Percentiles rank a stretch among this genome's conserved stretches.
phyloP scores from a whole-genome alignment of 176 grass and related monocot species.

The Oryza officinalis region DNA sequence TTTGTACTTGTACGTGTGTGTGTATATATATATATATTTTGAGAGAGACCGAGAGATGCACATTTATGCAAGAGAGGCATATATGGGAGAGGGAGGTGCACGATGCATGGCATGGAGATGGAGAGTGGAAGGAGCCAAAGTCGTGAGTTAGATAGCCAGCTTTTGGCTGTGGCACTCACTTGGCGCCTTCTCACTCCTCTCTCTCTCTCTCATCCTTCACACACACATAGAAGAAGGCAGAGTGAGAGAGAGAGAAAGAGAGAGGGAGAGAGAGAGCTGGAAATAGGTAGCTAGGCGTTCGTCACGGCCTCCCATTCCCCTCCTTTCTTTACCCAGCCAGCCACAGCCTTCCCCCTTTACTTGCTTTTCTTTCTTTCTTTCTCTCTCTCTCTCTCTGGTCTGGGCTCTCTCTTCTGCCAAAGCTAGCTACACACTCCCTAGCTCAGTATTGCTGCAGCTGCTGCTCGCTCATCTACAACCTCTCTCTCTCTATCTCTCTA shows the following conservation, averaged over 20 bases:
- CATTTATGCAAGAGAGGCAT: neutral
- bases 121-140: conserved; percentile 37
- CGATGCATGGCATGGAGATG: neutral
- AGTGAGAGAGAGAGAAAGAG: conserved; percentile 23
- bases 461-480: neutral
- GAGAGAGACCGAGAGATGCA: neutral
- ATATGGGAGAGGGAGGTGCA: neutral
- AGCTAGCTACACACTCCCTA: neutral
- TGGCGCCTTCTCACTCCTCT: conserved; percentile 32
- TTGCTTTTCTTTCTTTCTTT: conserved; percentile 25
- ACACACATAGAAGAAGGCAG: neutral
- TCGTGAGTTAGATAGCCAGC: conserved; percentile 50
- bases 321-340: conserved; percentile 28
- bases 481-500: too few relatives aligned
- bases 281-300: conserved; percentile 40
- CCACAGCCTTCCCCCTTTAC: conserved; percentile 4
- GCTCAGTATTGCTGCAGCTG: neutral
- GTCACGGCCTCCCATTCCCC: conserved; percentile 45
- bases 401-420: neutral
- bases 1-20: neutral
- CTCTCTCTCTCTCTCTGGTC: neutral
- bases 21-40: neutral
- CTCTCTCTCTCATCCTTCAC: neutral
- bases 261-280: conserved; percentile 35
- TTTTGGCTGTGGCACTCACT: conserved; percentile 68